phyloP scores from a whole-genome alignment of 768 basidiomycete genomes.

The Ephemerocybe angulata region DNA sequence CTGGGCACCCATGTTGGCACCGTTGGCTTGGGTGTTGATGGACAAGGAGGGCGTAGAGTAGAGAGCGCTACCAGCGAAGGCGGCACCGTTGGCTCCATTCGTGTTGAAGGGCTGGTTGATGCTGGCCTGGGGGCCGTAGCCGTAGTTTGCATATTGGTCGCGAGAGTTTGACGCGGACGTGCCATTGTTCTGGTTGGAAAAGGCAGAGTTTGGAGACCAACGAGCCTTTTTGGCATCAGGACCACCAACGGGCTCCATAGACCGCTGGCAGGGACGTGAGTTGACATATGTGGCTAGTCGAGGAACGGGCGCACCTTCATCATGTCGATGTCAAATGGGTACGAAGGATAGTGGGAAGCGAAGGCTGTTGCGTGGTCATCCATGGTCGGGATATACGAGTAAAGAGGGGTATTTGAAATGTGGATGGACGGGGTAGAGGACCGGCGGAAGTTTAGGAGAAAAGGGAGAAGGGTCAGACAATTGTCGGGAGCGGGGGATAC shows the following conservation, averaged over 20 bases:
- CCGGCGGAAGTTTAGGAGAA: slow-evolving; percentile 43
- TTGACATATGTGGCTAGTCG: neutral
- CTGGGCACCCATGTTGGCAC: slow-evolving; percentile 48
- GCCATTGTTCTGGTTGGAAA: slow-evolving; percentile 32
- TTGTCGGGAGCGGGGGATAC: slow-evolving; percentile 48
- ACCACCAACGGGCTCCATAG: slow-evolving; percentile 79
- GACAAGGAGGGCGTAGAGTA: slow-evolving; percentile 71
- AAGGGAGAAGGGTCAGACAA: slow-evolving; percentile 44
- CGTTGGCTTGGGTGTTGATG: slow-evolving; percentile 60
- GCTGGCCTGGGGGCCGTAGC: slow-evolving; percentile 74
- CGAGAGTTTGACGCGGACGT: slow-evolving; percentile 30
- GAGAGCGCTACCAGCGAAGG: slow-evolving; percentile 55
- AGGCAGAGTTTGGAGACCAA: slow-evolving; percentile 70
- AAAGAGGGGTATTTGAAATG: slow-evolving; percentile 28
- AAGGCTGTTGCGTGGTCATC: slow-evolving; percentile 74
- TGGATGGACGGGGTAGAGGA: slow-evolving; percentile 45
- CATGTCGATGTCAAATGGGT: slow-evolving; percentile 85
- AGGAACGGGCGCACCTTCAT: slow-evolving; percentile 62
- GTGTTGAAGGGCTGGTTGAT: slow-evolving; percentile 52
- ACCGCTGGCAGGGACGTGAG: slow-evolving; percentile 49
- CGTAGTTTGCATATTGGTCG: slow-evolving; percentile 82
- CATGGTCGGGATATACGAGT: slow-evolving; percentile 46
- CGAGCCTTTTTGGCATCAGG: slow-evolving; percentile 88
- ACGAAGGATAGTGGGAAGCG: slow-evolving; percentile 63
- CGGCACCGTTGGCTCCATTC: slow-evolving; percentile 41